Conservation (phyloP, 2,329 filamentous ascomycete species). For the Fusarium torulosum region DNA sequence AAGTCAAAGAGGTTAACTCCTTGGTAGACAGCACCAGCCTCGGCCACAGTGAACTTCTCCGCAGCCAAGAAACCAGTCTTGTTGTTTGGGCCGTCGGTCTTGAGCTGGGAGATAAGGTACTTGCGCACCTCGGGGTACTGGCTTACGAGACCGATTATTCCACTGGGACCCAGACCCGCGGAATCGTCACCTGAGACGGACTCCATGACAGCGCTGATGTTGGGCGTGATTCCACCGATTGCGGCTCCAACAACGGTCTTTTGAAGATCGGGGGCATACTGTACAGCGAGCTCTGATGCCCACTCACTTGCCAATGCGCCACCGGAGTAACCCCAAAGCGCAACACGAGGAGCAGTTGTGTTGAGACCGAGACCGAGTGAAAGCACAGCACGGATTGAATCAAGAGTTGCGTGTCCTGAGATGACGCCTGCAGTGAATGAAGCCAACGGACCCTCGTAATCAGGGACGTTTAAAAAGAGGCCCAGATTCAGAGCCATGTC, state of each 20-base stretch:
- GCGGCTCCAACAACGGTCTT: slow-evolving; percentile 60
- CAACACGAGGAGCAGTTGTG: slow-evolving; percentile 46
- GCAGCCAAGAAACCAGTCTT: slow-evolving; percentile 44
- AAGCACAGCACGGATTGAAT: slow-evolving; percentile 60
- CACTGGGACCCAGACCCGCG: slow-evolving; percentile 39
- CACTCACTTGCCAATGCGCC: slow-evolving; percentile 65
- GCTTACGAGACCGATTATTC: slow-evolving; percentile 40
- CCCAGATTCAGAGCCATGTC: slow-evolving; percentile 34
- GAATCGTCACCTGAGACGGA: slow-evolving; percentile 48
- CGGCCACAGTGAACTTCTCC: slow-evolving; percentile 1
- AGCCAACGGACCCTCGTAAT: slow-evolving; percentile 60
- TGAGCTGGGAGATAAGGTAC: slow-evolving; percentile 38
- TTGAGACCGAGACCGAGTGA: slow-evolving; percentile 51
- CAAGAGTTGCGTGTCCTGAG: slow-evolving; percentile 59
- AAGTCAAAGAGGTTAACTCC: slow-evolving; percentile 35
- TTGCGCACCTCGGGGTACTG: slow-evolving; percentile 40
- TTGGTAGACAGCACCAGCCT: slow-evolving; percentile 27
- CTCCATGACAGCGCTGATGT: slow-evolving; percentile 54
- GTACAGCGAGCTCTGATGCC: slow-evolving; percentile 64
- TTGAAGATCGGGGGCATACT: slow-evolving; percentile 65
- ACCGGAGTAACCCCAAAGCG: slow-evolving; percentile 69
- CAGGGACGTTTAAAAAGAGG: slow-evolving; percentile 57
- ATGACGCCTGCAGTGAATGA: slow-evolving; percentile 59
- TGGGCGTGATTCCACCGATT: slow-evolving; percentile 61
- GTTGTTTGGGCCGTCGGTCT: slow-evolving; percentile 32